phyloP scores from a whole-genome alignment of 805 yeast genomes.

The Wickerhamiella sergipiensis region DNA sequence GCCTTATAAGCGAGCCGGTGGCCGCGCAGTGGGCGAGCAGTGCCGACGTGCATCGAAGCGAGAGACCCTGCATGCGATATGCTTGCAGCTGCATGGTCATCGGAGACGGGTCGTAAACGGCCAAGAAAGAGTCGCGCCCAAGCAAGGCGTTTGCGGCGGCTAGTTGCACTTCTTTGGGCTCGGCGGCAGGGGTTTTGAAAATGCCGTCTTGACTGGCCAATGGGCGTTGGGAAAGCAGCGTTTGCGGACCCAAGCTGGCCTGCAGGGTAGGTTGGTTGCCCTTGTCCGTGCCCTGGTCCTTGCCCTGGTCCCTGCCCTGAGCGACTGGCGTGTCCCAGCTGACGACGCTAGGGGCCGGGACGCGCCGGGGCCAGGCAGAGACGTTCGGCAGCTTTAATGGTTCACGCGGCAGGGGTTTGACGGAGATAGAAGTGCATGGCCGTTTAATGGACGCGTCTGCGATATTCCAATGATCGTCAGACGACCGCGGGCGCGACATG shows the following conservation, averaged over 20 bases:
- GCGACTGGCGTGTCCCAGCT: neutral
- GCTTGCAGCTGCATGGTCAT: slow-evolving; percentile 1
- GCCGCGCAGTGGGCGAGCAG: slow-evolving; percentile 2
- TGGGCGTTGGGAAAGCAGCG: neutral
- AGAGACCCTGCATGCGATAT: neutral
- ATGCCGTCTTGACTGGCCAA: neutral
- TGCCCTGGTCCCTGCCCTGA: neutral
- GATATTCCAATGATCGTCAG: neutral
- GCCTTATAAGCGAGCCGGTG: slow-evolving; percentile 6
- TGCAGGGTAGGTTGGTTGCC: too few relatives aligned
- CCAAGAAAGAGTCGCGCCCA: slow-evolving; percentile 5
- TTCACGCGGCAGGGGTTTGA: neutral
- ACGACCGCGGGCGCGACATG: neutral
- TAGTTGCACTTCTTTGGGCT: neutral
- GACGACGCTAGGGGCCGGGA: neutral
- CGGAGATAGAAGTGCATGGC: neutral
- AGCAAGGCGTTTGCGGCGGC: slow-evolving; percentile 4
- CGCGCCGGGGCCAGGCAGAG: neutral
- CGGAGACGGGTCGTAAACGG: neutral
- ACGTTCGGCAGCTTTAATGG: neutral
- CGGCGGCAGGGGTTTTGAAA: neutral
- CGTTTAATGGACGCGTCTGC: neutral
- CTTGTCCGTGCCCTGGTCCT: neutral
- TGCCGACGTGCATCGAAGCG: neutral
- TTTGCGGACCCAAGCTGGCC: neutral